A percentile compares a stretch with the other conserved stretches of the same genome.
Evolutionary conservation across 176 grass and related monocot species (phyloP).

Genomic region (Typha latifolia): DNA sequence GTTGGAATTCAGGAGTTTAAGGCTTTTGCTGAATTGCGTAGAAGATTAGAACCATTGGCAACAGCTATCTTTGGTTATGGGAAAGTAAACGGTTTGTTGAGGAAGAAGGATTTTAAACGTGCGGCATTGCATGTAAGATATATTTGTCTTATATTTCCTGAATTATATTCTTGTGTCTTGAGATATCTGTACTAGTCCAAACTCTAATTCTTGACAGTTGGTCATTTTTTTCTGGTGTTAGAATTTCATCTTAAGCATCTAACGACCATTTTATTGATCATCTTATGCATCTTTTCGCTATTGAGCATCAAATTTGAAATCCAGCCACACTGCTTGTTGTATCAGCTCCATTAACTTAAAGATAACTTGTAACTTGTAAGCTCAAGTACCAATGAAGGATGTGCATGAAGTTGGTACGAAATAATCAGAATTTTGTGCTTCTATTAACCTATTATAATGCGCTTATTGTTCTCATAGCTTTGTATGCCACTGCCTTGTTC

Average conservation of each 20-base stretch:
- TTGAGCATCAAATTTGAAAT: background rate
- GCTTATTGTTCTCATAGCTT: slow-evolving; percentile 1
- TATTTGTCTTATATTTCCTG: background rate
- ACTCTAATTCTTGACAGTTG: background rate
- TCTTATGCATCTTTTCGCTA: background rate
- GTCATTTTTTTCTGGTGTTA: no score
- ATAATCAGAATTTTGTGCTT: background rate
- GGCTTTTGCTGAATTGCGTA: slow-evolving; percentile 67
- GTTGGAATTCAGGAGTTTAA: slow-evolving; percentile 64
- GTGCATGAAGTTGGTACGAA: no score
- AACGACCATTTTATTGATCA: no score
- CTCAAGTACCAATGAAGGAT: no score
- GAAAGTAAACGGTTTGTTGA: slow-evolving; percentile 69
- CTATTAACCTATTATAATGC: background rate
- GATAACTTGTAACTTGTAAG: no score
- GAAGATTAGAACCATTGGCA: slow-evolving; percentile 50
- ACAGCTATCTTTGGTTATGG: slow-evolving; percentile 76
- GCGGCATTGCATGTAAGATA: slow-evolving; percentile 65
- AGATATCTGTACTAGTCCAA: background rate
- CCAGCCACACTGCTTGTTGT: no score
- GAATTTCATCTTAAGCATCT: no score
- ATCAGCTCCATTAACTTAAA: no score
- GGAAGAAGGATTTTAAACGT: slow-evolving; percentile 77
- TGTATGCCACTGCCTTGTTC: background rate
- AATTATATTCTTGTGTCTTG: background rate